Conservation (phyloP, 108 stramenopile species). For the Cyclotella choctawhatcheeana region DNA sequence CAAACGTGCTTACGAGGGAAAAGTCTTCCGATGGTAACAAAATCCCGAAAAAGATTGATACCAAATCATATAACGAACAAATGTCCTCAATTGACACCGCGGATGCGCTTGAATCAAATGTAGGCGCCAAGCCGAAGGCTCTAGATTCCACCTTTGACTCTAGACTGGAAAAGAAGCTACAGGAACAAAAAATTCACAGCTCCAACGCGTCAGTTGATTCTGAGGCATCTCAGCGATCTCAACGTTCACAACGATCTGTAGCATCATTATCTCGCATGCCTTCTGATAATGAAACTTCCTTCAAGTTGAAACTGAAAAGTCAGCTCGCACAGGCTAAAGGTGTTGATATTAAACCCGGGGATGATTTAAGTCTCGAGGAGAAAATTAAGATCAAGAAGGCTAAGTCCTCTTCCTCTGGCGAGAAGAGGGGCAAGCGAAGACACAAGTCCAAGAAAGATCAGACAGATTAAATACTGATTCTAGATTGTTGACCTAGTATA, state of each 20-base stretch:
- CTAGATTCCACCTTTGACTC: neutral
- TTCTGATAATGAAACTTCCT: neutral
- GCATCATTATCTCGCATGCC: no score
- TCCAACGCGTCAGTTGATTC: neutral
- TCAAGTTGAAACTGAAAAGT: neutral
- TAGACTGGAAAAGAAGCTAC: neutral
- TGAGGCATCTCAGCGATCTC: neutral
- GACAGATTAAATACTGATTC: no score
- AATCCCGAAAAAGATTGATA: no score
- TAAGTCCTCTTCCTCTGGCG: neutral
- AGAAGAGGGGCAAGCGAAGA: neutral
- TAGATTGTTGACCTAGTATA: no score
- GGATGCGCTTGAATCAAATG: constrained; percentile 5
- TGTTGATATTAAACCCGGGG: no score
- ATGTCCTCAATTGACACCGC: neutral
- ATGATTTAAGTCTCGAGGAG: neutral
- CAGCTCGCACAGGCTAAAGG: neutral
- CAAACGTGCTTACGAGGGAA: neutral
- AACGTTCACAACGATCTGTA: no score
- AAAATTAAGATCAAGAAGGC: constrained; percentile 3
- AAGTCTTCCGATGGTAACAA: no score
- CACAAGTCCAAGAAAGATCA: constrained; percentile 2
- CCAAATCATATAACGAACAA: no score
- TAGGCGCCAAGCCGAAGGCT: neutral
- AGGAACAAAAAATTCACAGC: neutral